These are phyloP conservation scores for Flaveria sonorensis DNA, from an alignment of 129 eudicot species.

Conservation along the genomic window DNA sequence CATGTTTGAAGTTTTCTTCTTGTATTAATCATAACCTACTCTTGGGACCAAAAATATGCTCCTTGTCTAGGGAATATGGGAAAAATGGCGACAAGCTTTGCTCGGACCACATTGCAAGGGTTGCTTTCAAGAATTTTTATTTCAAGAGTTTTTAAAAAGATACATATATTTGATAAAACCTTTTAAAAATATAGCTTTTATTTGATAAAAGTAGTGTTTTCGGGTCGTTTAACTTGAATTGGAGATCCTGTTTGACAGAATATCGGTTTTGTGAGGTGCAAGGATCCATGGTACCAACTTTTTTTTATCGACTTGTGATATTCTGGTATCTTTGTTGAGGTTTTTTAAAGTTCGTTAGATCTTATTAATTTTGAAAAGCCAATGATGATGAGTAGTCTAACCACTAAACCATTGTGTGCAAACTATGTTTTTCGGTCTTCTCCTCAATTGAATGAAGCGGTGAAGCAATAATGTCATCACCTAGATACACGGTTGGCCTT, in stretches of 20 bases:
- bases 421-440: too few species aligned
- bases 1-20: slow-evolving; percentile 36
- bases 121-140: slow-evolving; percentile 19
- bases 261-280: neutral
- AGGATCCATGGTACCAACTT: neutral
- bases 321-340: too few species aligned
- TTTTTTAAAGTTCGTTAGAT: too few species aligned
- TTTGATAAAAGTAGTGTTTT: neutral
- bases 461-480: too few species aligned
- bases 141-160: neutral
- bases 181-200: neutral
- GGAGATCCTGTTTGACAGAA: neutral
- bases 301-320: too few species aligned
- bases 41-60: slow-evolving; percentile 37
- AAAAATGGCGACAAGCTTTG: slow-evolving; percentile 20
- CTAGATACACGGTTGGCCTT: too few species aligned
- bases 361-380: too few species aligned
- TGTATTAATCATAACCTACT: slow-evolving; percentile 31
- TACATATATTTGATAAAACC: neutral
- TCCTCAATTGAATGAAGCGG: too few species aligned
- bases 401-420: too few species aligned
- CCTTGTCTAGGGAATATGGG: slow-evolving; percentile 23
- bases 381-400: too few species aligned
- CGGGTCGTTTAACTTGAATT: neutral
- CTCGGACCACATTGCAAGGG: slow-evolving; percentile 30